Evolutionary conservation across 805 yeast species (phyloP).

Genomic region (Candida yuanshanica): DNA sequence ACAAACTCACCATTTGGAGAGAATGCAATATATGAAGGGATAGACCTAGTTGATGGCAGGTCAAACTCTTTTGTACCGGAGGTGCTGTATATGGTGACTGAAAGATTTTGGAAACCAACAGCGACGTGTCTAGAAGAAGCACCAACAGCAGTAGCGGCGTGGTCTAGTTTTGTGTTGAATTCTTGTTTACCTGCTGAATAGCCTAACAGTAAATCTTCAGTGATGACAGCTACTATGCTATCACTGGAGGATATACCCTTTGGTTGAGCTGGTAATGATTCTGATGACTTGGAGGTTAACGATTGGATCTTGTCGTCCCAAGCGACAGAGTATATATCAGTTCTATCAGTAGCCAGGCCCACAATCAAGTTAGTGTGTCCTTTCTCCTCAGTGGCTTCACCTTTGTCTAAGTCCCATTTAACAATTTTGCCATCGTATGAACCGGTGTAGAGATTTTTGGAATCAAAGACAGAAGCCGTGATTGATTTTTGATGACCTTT

Average conservation of each 20-base stretch:
- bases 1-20: conserved; percentile 64
- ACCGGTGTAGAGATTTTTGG: conserved; percentile 47
- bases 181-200: conserved; percentile 28
- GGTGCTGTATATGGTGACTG: conserved; percentile 35
- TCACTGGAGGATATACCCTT: conserved; percentile 35
- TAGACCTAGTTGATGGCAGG: conserved; percentile 47
- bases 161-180: conserved; percentile 28
- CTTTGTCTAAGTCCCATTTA: conserved; percentile 44
- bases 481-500: conserved; percentile 81
- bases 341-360: conserved; percentile 34
- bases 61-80: conserved; percentile 21
- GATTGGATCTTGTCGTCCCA: conserved; percentile 81
- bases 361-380: conserved; percentile 66
- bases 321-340: conserved; percentile 50
- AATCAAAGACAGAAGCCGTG: conserved; percentile 46
- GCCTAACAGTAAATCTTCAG: conserved; percentile 31
- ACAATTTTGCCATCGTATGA: conserved; percentile 76
- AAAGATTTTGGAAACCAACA: conserved; percentile 40
- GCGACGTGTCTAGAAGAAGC: conserved; percentile 39
- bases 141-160: conserved; percentile 42
- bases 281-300: conserved; percentile 24
- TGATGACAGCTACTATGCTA: conserved; percentile 32
- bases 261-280: conserved; percentile 45
- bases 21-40: conserved; percentile 56
- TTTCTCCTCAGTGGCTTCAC: conserved; percentile 32